Conservation (phyloP, 805 yeast genomes). For the Blastobotrys mokoenaii region DNA sequence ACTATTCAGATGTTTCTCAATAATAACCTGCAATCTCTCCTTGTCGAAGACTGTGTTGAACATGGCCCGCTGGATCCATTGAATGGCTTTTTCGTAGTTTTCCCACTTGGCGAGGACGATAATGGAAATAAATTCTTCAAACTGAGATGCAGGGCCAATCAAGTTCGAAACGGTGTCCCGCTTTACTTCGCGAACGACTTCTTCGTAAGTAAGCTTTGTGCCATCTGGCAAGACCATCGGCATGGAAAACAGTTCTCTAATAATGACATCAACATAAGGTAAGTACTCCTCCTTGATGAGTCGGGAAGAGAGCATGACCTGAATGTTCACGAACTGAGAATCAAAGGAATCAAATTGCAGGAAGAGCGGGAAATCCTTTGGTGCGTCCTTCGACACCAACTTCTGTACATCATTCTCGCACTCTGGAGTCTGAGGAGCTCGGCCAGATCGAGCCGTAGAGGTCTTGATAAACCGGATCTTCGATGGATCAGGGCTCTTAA, state of each 20-base stretch:
- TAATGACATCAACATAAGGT: constrained; percentile 54
- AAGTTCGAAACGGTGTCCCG: constrained; percentile 55
- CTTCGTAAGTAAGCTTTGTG: constrained; percentile 51
- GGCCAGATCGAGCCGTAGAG: constrained; percentile 52
- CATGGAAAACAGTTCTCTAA: constrained; percentile 59
- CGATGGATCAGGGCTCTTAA: constrained; percentile 67
- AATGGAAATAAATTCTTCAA: constrained; percentile 58
- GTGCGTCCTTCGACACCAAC: not conserved
- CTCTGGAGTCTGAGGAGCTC: constrained; percentile 23
- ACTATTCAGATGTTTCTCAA: constrained; percentile 52
- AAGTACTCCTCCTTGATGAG: constrained; percentile 44
- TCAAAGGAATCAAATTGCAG: constrained; percentile 72
- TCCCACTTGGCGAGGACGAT: constrained; percentile 50
- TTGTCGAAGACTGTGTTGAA: constrained; percentile 64
- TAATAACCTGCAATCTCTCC: constrained; percentile 55
- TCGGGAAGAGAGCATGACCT: constrained; percentile 50
- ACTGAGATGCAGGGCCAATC: constrained; percentile 50
- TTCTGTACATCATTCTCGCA: constrained; percentile 19
- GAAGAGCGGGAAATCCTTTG: constrained; percentile 36
- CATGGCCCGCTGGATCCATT: constrained; percentile 66
- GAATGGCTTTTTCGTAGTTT: constrained; percentile 60
- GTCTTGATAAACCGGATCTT: constrained; percentile 67
- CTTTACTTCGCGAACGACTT: constrained; percentile 66
- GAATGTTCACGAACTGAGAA: constrained; percentile 70
- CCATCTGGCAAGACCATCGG: constrained; percentile 65